Percentiles rank a stretch among this genome's conserved stretches.
phyloP scores from a whole-genome alignment of 306 rosid genomes.

The Rosa rugosa region DNA sequence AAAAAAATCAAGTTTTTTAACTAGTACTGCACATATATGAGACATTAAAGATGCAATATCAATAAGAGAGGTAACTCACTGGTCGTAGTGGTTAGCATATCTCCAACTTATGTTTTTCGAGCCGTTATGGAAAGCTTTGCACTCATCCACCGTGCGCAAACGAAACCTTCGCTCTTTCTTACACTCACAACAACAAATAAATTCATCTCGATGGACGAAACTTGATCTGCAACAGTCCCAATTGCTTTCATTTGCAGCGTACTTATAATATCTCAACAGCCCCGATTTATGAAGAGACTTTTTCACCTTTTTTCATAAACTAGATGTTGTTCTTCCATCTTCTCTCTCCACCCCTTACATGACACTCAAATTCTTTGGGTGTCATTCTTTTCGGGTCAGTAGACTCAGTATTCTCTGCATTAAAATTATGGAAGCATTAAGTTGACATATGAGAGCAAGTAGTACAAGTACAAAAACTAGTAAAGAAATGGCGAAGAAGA shows the following conservation, averaged over 20 bases:
- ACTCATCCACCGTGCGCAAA: conserved; percentile 7
- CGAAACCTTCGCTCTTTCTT: conserved; percentile 44
- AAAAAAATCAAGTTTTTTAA: not conserved
- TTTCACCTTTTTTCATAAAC: conserved; percentile 27
- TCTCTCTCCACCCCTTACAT: conserved; percentile 22
- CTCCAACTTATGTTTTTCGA: conserved; percentile 28
- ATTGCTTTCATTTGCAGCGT: conserved; percentile 34
- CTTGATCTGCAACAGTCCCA: conserved; percentile 19
- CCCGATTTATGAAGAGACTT: conserved; percentile 30
- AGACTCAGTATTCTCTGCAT: not conserved
- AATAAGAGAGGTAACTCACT: conserved; percentile 20
- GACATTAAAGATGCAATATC: not conserved
- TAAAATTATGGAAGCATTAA: not conserved
- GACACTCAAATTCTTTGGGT: conserved; percentile 44
- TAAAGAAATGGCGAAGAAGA: no score
- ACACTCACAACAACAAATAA: conserved; percentile 36
- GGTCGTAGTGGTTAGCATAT: conserved; percentile 33
- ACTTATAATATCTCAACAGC: conserved; percentile 40
- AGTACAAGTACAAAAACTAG: no score
- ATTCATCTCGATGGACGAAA: conserved; percentile 43
- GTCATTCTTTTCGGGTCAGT: conserved; percentile 16
- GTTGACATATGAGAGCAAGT: not conserved
- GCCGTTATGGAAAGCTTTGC: conserved; percentile 37
- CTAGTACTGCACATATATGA: not conserved
- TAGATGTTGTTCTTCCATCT: conserved; percentile 49